These are phyloP conservation scores for Phoenix roebelenii DNA, from an alignment of 176 grass and related monocot species.

Conservation along the genomic window DNA sequence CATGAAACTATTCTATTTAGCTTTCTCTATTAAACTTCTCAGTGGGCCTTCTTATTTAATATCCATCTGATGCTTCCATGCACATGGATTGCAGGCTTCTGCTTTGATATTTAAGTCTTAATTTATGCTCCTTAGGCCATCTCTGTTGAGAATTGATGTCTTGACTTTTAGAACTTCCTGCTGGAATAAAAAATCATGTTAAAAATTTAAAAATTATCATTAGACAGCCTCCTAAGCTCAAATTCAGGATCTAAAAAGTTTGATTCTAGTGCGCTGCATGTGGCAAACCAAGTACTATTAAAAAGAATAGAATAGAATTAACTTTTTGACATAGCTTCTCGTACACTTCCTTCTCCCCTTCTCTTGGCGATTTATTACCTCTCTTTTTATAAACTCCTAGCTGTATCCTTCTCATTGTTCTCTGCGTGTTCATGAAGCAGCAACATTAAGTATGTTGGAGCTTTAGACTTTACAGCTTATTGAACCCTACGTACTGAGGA, in stretches of 20 bases:
- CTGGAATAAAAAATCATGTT: no score
- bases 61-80: neutral
- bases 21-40: neutral
- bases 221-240: neutral
- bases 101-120: neutral
- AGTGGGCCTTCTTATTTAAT: neutral
- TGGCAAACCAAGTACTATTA: slow-evolving; percentile 5
- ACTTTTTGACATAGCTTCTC: neutral
- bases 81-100: neutral
- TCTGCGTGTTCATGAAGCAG: no score
- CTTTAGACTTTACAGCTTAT: no score
- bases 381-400: no score
- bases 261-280: slow-evolving; percentile 1
- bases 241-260: slow-evolving; percentile 4
- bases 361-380: no score
- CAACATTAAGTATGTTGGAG: no score
- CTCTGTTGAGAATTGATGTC: slow-evolving; percentile 1
- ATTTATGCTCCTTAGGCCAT: neutral
- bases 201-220: neutral
- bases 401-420: no score
- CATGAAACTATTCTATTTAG: neutral
- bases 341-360: no score
- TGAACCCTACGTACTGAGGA: no score
- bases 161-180: neutral
- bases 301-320: neutral